Evolutionary conservation across 2,329 filamentous ascomycete genomes (phyloP).

Genomic region (Claviceps humidiphila): DNA sequence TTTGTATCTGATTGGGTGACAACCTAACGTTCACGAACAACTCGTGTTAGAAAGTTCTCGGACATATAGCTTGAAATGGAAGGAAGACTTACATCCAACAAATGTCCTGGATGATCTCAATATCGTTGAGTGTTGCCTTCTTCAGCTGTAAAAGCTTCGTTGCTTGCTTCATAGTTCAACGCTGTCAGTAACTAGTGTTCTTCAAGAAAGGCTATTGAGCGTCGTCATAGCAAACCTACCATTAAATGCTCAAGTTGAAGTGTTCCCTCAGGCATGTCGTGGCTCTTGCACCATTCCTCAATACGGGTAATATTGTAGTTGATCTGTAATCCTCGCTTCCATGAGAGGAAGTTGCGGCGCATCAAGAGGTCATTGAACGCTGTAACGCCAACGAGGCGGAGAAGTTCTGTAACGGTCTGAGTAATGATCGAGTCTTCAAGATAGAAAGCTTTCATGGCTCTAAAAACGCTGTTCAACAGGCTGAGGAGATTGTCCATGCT

Average conservation of each 20-base stretch:
- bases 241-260: constrained; percentile 96
- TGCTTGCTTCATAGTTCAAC: constrained; percentile 45
- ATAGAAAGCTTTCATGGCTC: constrained; percentile 98
- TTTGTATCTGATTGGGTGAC: constrained; percentile 97
- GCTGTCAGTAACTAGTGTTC: constrained; percentile 24
- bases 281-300: constrained; percentile 99
- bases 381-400: constrained; percentile 87
- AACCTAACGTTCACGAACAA: constrained; percentile 42
- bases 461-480: constrained; percentile 91
- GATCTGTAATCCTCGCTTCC: constrained; percentile 98
- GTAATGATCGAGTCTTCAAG: constrained; percentile 92
- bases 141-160: constrained; percentile 97
- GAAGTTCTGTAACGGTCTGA: constrained; percentile 86
- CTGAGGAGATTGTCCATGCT: constrained; percentile 99
- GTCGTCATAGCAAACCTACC: constrained; percentile 34
- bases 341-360: constrained; percentile 95
- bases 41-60: not conserved
- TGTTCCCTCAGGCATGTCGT: constrained; percentile 97
- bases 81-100: constrained; percentile 82
- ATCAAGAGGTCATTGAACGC: constrained; percentile 97
- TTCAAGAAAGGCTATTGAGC: constrained; percentile 14
- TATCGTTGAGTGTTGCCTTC: constrained; percentile 97
- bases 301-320: constrained; percentile 99
- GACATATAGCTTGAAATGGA: not conserved
- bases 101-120: constrained; percentile 99